phyloP scores from a whole-genome alignment of 345 rosid species.

The Melaleuca alternifolia region DNA sequence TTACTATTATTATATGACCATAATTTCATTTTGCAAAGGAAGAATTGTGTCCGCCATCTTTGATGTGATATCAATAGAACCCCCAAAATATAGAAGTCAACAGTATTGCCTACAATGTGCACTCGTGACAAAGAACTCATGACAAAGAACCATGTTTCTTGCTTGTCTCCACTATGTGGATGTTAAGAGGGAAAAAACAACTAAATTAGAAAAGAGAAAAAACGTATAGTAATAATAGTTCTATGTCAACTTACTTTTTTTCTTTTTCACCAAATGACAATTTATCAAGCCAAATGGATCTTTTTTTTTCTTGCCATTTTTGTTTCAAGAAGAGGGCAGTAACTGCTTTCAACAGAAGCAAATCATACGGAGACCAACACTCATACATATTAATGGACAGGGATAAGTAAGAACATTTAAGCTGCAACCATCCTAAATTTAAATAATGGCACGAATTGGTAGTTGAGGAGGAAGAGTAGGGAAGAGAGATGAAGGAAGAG shows the following conservation, averaged over 20 bases:
- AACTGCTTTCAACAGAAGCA: neutral
- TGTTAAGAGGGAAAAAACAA: neutral
- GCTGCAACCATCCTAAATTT: slow-evolving; percentile 22
- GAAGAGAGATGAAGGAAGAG: slow-evolving; percentile 74
- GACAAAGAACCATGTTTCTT: neutral
- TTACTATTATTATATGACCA: neutral
- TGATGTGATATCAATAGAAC: neutral
- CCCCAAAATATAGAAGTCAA: neutral
- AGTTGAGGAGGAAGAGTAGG: slow-evolving; percentile 75
- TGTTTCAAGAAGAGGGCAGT: neutral
- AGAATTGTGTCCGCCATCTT: neutral
- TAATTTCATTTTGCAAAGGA: neutral
- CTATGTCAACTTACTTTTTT: neutral
- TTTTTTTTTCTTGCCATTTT: neutral
- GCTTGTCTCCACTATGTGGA: neutral
- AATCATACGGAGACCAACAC: slow-evolving; percentile 7
- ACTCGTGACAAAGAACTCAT: neutral
- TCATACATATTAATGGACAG: slow-evolving; percentile 15
- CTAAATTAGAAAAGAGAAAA: neutral
- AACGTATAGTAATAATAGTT: neutral
- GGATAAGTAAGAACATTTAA: slow-evolving; percentile 12
- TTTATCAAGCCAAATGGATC: neutral
- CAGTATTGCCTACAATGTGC: neutral
- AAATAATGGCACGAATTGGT: slow-evolving; percentile 41
- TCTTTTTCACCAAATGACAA: neutral